These are phyloP conservation scores for Endocalyx cinctus DNA, from an alignment of 2,329 filamentous ascomycete species.

Conservation along the genomic window DNA sequence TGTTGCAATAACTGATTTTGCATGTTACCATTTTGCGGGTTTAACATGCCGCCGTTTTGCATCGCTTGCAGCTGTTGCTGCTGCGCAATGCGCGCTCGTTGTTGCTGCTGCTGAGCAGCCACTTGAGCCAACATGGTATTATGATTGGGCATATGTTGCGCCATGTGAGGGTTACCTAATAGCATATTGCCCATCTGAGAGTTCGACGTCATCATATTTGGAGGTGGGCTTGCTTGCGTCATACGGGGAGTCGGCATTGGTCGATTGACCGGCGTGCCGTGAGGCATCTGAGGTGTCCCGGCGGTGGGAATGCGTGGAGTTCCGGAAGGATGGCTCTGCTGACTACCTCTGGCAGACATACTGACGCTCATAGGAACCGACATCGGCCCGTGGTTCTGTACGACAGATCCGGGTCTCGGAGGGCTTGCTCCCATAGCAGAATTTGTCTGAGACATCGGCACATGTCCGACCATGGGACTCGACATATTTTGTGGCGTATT, in stretches of 20 bases:
- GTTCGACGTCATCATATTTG: conserved; percentile 53
- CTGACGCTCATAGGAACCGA: conserved; percentile 55
- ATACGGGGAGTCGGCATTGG: conserved; percentile 55
- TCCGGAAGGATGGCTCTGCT: conserved; percentile 61
- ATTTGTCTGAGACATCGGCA: conserved; percentile 60
- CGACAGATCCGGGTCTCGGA: conserved; percentile 60
- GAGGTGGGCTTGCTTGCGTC: conserved; percentile 58
- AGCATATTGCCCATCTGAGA: conserved; percentile 53
- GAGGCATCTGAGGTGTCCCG: conserved; percentile 57
- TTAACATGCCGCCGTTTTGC: conserved; percentile 25
- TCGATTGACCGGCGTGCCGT: conserved; percentile 55
- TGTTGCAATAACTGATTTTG: conserved; percentile 32
- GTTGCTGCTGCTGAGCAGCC: conserved; percentile 36
- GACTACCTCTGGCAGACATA: conserved; percentile 61
- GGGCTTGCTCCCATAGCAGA: conserved; percentile 68
- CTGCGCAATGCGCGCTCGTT: conserved; percentile 21
- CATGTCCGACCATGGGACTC: conserved; percentile 59
- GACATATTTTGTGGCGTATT: conserved; percentile 62
- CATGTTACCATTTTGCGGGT: conserved; percentile 32
- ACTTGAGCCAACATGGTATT: conserved; percentile 41
- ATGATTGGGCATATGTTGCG: conserved; percentile 25
- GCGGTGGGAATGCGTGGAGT: conserved; percentile 58
- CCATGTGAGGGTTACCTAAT: conserved; percentile 42
- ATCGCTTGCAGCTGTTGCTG: conserved; percentile 26
- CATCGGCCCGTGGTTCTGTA: conserved; percentile 54